Evolutionary conservation across 1,284 basidiomycete genomes (phyloP).

Genomic region (Macrocybe sp.): DNA sequence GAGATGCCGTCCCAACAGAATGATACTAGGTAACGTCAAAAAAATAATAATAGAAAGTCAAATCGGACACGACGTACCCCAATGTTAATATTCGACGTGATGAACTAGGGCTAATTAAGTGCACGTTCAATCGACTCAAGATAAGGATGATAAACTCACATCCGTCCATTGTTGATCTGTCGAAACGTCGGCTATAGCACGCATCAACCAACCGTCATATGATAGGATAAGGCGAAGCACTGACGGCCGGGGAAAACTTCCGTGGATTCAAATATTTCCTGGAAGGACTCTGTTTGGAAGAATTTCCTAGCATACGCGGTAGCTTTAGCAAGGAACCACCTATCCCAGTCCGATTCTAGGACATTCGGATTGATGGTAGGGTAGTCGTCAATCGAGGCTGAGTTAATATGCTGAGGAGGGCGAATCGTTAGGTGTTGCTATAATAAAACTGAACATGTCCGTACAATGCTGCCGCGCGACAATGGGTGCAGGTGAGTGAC

Average conservation of each 20-base stretch:
- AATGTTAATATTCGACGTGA: slow-evolving; percentile 13
- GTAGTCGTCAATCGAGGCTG: slow-evolving; percentile 27
- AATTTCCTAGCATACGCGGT: slow-evolving; percentile 23
- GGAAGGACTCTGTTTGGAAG: slow-evolving; percentile 19
- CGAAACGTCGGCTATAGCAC: slow-evolving; percentile 6
- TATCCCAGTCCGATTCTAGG: slow-evolving; percentile 25
- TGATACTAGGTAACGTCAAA: slow-evolving; percentile 15
- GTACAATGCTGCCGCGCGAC: slow-evolving; percentile 31
- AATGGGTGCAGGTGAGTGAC: slow-evolving; percentile 27
- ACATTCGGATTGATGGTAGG: slow-evolving; percentile 31
- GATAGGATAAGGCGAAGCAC: background rate
- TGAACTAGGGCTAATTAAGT: slow-evolving; percentile 9
- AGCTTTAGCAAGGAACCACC: slow-evolving; percentile 21
- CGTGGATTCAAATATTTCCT: slow-evolving; percentile 18
- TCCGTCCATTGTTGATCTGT: slow-evolving; percentile 15
- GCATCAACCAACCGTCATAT: background rate
- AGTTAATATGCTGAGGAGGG: slow-evolving; percentile 18
- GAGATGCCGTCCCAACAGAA: slow-evolving; percentile 42
- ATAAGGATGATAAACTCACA: slow-evolving; percentile 2
- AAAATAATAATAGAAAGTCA: background rate
- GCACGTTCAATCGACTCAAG: background rate
- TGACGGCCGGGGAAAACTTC: slow-evolving; percentile 22
- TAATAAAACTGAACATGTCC: slow-evolving; percentile 2
- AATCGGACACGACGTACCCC: slow-evolving; percentile 11
- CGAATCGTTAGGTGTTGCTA: background rate